A percentile compares a stretch with the other conserved stretches of the same genome.
Evolutionary conservation across 495 filamentous ascomycete species (phyloP).

Genomic region (Pseudevernia furfuracea): DNA sequence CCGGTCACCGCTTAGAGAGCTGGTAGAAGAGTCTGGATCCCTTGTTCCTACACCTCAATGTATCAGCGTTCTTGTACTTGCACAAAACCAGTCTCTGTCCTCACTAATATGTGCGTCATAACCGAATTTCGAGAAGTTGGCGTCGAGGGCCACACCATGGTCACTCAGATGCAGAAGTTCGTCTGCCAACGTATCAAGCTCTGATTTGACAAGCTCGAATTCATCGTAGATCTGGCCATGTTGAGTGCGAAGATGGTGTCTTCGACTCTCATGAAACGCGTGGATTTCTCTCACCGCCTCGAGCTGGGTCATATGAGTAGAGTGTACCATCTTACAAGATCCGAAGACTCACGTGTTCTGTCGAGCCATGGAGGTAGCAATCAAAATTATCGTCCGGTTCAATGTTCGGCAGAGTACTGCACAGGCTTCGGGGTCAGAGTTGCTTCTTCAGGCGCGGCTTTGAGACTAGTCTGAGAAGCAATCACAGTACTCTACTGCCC

Average conservation of each 20-base stretch:
- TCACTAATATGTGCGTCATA: slow-evolving; percentile 48
- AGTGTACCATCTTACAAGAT: neutral
- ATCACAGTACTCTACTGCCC: neutral
- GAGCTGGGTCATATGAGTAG: slow-evolving; percentile 21
- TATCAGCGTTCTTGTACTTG: neutral
- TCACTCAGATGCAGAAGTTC: slow-evolving; percentile 48
- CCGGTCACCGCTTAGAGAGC: slow-evolving; percentile 24
- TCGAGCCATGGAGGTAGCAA: slow-evolving; percentile 45
- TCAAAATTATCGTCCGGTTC: slow-evolving; percentile 42
- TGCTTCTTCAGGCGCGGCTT: neutral
- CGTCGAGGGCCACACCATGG: slow-evolving; percentile 44
- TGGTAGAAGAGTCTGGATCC: slow-evolving; percentile 29
- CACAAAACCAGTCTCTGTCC: slow-evolving; percentile 23
- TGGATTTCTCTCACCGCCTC: slow-evolving; percentile 42
- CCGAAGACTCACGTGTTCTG: slow-evolving; percentile 38
- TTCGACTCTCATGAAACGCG: slow-evolving; percentile 40
- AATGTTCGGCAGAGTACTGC: slow-evolving; percentile 30
- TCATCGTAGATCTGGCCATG: slow-evolving; percentile 43
- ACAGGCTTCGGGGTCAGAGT: neutral
- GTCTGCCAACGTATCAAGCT: slow-evolving; percentile 40
- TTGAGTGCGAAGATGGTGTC: slow-evolving; percentile 35
- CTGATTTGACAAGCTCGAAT: slow-evolving; percentile 41
- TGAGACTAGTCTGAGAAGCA: neutral
- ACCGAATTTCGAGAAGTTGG: slow-evolving; percentile 52
- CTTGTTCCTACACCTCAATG: slow-evolving; percentile 22